Percentiles rank a stretch among this genome's conserved stretches.
phyloP scores from a whole-genome alignment of 139 green algal genomes.

The Chlamydomonas eustigma region DNA sequence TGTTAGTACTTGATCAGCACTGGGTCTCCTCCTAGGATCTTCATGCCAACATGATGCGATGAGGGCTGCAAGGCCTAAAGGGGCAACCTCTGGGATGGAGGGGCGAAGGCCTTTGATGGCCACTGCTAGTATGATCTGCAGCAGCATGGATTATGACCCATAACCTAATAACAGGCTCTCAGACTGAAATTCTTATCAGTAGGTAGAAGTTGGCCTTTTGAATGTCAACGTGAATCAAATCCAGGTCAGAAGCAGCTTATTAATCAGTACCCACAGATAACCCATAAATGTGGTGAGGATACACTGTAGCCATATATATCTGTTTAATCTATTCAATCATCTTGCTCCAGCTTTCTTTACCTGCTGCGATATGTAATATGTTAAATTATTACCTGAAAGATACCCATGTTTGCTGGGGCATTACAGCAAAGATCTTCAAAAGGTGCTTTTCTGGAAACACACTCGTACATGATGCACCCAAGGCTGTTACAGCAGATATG shows the following conservation, averaged over 20 bases:
- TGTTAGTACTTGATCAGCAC: neutral
- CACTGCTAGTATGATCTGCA: conserved; percentile 58
- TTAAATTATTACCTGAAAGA: neutral
- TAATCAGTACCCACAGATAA: too few relatives aligned
- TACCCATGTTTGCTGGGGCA: conserved; percentile 4
- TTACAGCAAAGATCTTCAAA: conserved; percentile 24
- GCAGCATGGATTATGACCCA: neutral
- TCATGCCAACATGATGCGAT: conserved; percentile 2
- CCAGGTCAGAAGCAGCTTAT: too few relatives aligned
- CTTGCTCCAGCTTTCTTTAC: too few relatives aligned
- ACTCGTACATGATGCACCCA: conserved; percentile 63
- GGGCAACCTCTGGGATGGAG: conserved; percentile 24
- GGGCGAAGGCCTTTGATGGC: conserved; percentile 55
- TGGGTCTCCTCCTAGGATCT: neutral
- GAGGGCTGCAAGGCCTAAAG: neutral
- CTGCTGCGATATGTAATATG: too few relatives aligned
- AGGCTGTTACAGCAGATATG: conserved; percentile 2
- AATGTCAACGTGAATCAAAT: too few relatives aligned
- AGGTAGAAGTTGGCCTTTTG: too few relatives aligned
- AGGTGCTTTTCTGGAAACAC: conserved; percentile 22
- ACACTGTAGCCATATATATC: too few relatives aligned
- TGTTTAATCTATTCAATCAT: too few relatives aligned
- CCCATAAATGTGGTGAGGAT: too few relatives aligned
- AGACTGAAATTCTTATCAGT: too few relatives aligned
- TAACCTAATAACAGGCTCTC: too few relatives aligned